These are phyloP conservation scores for Pichia kudriavzevii DNA, from an alignment of 1,139 yeast species.

Conservation along the genomic window DNA sequence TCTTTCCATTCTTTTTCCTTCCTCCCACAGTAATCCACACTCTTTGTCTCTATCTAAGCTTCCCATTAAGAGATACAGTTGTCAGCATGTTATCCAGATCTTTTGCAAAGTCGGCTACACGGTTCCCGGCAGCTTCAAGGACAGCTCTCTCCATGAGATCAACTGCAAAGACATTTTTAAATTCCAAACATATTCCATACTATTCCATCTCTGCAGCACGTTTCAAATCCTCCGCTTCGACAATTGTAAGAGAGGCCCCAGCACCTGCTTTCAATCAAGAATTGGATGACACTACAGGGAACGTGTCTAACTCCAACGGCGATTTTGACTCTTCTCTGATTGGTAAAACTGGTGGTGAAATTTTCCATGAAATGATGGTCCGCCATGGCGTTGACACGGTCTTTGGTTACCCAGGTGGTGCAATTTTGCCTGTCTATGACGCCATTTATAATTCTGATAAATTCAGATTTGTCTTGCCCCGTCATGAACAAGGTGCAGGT, in stretches of 20 bases:
- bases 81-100: too few relatives aligned
- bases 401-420: conserved; percentile 97
- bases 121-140: too few relatives aligned
- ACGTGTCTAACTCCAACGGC: background rate
- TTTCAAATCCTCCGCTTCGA: conserved; percentile 16
- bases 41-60: too few relatives aligned
- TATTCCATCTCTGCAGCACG: too few relatives aligned
- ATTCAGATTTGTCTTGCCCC: conserved; percentile 85
- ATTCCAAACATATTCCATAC: too few relatives aligned
- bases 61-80: too few relatives aligned
- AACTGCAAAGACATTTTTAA: background rate
- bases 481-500: conserved; percentile 99
- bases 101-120: too few relatives aligned
- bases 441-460: conserved; percentile 89
- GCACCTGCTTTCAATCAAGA: conserved; percentile 20
- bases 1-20: too few relatives aligned
- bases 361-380: conserved; percentile 97
- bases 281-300: background rate
- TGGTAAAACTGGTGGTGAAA: conserved; percentile 95
- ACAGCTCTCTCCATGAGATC: too few relatives aligned
- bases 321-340: conserved; percentile 78
- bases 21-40: too few relatives aligned
- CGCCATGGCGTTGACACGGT: conserved; percentile 92
- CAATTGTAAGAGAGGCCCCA: conserved; percentile 30
- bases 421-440: conserved; percentile 94